Conservation (phyloP, 2,329 filamentous ascomycete species). For the Colletotrichum gigasporum region DNA sequence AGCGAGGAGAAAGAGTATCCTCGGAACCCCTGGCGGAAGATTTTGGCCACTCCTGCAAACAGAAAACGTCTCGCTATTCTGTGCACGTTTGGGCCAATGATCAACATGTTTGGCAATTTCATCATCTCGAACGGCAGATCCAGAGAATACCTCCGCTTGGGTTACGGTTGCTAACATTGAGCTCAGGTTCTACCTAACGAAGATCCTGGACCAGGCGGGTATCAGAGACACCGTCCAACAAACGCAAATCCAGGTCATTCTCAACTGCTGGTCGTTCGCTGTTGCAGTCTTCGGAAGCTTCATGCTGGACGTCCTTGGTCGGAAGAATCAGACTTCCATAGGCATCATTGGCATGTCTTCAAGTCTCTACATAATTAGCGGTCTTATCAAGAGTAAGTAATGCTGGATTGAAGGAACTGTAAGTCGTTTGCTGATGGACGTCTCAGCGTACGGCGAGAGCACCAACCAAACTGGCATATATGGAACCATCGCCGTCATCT, state of each 20-base stretch:
- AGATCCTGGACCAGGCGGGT: constrained; percentile 42
- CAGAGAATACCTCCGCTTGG: too few species aligned
- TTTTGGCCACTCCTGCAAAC: constrained; percentile 37
- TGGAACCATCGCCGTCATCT: constrained; percentile 46
- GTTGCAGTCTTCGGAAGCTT: constrained; percentile 44
- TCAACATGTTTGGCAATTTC: constrained; percentile 43
- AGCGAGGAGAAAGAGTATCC: constrained; percentile 37
- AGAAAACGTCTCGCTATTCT: constrained; percentile 37
- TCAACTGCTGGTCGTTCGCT: constrained; percentile 48
- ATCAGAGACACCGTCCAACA: constrained; percentile 37
- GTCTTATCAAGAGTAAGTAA: constrained; percentile 37
- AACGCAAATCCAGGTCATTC: constrained; percentile 43
- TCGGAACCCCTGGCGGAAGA: constrained; percentile 38
- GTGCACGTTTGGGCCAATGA: constrained; percentile 37
- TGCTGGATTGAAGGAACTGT: neutral
- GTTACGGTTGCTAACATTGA: neutral
- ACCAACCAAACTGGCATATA: constrained; percentile 46
- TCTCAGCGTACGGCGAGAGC: constrained; percentile 38
- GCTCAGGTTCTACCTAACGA: constrained; percentile 39
- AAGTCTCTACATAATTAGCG: constrained; percentile 36
- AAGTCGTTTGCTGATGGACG: constrained; percentile 43
- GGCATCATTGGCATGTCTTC: constrained; percentile 37
- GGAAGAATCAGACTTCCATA: constrained; percentile 41
- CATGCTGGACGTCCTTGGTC: constrained; percentile 44
- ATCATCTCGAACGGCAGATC: constrained; percentile 38